Conservation (phyloP, 2,329 filamentous ascomycete species). For the Alternaria consortialis region DNA sequence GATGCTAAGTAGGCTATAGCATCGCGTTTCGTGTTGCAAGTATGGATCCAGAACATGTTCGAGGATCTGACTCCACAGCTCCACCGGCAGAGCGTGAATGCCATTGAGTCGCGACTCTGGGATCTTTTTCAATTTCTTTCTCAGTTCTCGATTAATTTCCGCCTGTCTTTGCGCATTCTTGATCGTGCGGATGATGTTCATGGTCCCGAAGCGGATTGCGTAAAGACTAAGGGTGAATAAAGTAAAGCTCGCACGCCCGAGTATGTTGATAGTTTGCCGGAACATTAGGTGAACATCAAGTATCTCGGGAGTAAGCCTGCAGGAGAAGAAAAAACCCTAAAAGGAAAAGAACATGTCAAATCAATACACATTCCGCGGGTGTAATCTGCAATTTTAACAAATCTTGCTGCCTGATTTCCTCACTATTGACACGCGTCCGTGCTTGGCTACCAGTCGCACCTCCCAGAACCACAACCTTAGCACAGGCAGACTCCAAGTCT, state of each 20-base stretch:
- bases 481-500: neutral
- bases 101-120: neutral
- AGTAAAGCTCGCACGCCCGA: neutral
- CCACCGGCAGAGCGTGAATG: neutral
- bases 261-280: neutral
- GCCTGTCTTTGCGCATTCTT: no score
- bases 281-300: neutral
- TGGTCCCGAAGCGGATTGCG: neutral
- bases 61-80: neutral
- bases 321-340: no score
- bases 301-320: neutral
- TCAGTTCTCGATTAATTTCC: neutral
- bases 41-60: neutral
- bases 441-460: neutral
- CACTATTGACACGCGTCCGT: neutral
- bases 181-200: neutral
- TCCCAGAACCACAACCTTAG: neutral
- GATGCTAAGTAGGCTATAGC: no score
- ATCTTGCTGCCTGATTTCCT: conserved; percentile 1
- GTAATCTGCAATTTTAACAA: neutral
- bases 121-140: neutral
- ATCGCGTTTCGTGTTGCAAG: neutral
- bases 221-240: neutral
- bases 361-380: neutral
- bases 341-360: neutral